Evolutionary conservation across 257 asterid genomes (phyloP), one percentile per base, ranked within the genome.

Genomic region (Coffea eugenioides): DNA sequence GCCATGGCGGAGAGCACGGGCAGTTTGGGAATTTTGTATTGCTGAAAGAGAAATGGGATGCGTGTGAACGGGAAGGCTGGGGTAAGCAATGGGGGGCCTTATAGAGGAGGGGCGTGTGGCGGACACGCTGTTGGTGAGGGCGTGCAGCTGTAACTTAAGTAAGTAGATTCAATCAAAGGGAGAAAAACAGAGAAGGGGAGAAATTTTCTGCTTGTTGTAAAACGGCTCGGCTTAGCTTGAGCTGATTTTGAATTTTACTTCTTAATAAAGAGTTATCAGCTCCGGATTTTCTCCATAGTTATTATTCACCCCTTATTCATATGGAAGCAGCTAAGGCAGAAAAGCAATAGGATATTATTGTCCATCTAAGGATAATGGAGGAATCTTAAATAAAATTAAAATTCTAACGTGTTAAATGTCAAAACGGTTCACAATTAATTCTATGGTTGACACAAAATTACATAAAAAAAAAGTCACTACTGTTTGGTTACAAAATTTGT

Each of bases 91-190:
- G 36, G 64, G 11, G 81, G 57, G 79, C 79, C 78, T 64, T 78
- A 82, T 90, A 89, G 0, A 82, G 87, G 81, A 64, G 83, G 69
- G 89, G 88, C 88, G 80, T 85, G 92, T 90, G 95, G 86, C 7
- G 21, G 18, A 54, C 92, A 90, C 91, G 95, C 77, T 62, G 16
- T 69, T 18, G 67, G 25, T 41, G 69, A 69, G 71, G 65, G 31
- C 25, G 72, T 68, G 72, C 25, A 18, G 54, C 14, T n/a, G 14
- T 45, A 4, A 12, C 5, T 25, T 15, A 4, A 59, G 84, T 65
- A 5, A 73, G 75, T 56, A 72, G 78, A 71, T 81, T 80, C 86
- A 71, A 89, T 91, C 91, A 85, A 89, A 85, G 87, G 84, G 79
- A 51, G 59, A 76, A 77, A 76, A 77, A 52, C 36, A 20, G 20